A percentile compares a stretch with the other conserved stretches of the same genome.
Conservation (phyloP, 2,329 filamentous ascomycete genomes). For the Fusarium agapanthi region DNA sequence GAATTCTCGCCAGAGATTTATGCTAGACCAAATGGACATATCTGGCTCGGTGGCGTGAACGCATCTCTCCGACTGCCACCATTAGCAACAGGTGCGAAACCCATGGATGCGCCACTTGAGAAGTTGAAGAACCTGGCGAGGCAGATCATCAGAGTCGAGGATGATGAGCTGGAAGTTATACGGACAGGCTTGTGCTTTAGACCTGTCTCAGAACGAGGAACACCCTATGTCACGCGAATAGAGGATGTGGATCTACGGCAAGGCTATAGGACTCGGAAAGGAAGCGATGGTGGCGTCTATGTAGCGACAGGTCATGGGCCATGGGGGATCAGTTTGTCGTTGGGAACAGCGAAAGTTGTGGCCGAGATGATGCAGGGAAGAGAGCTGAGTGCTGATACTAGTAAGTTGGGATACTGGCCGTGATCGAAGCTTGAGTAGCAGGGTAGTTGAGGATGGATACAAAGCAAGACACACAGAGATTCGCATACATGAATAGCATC, state of each 20-base stretch:
- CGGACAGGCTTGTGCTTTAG: slow-evolving; percentile 77
- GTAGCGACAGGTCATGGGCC: slow-evolving; percentile 78
- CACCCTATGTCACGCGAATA: slow-evolving; percentile 69
- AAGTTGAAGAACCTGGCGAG: slow-evolving; percentile 59
- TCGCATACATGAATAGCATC: neutral
- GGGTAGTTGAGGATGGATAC: neutral
- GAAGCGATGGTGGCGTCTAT: slow-evolving; percentile 69
- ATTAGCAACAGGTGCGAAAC: slow-evolving; percentile 32
- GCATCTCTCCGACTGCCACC: slow-evolving; percentile 68
- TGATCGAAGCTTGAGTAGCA: neutral
- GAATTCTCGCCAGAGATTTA: slow-evolving; percentile 77
- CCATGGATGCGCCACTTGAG: slow-evolving; percentile 49
- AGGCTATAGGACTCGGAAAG: slow-evolving; percentile 52
- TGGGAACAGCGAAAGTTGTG: slow-evolving; percentile 77
- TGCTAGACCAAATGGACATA: slow-evolving; percentile 69
- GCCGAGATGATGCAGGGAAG: slow-evolving; percentile 73
- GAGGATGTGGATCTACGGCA: slow-evolving; percentile 64
- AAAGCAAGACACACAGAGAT: neutral
- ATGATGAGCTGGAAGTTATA: slow-evolving; percentile 65
- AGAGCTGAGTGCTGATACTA: slow-evolving; percentile 66
- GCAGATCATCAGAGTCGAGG: slow-evolving; percentile 57
- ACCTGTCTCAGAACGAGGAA: slow-evolving; percentile 70
- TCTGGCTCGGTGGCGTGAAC: slow-evolving; percentile 80
- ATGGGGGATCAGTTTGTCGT: slow-evolving; percentile 72
- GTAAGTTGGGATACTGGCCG: slow-evolving; percentile 27